These are phyloP conservation scores for Eutrema japonicum DNA, from an alignment of 345 rosid genomes.

Conservation along the genomic window DNA sequence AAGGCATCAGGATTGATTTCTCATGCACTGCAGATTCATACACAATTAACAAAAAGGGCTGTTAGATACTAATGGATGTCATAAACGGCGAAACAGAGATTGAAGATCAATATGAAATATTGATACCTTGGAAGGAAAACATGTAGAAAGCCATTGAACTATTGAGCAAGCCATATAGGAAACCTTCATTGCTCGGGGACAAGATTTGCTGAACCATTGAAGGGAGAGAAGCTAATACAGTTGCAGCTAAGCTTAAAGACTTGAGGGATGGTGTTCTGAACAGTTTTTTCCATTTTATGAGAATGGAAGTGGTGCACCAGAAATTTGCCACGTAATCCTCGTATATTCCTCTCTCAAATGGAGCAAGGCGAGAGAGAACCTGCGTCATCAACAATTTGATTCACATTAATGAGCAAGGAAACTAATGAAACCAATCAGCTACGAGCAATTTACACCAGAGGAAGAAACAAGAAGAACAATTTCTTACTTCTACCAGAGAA, in stretches of 20 bases:
- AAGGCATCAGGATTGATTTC: slow-evolving; percentile 93
- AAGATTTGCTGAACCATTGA: slow-evolving; percentile 88
- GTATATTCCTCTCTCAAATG: slow-evolving; percentile 95
- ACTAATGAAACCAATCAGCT: neutral
- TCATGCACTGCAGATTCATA: slow-evolving; percentile 79
- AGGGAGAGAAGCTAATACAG: slow-evolving; percentile 70
- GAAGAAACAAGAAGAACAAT: slow-evolving; percentile 16
- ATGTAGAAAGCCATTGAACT: slow-evolving; percentile 84
- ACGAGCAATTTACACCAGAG: slow-evolving; percentile 17
- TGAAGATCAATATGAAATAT: neutral
- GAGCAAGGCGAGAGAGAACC: slow-evolving; percentile 93
- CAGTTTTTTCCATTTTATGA: slow-evolving; percentile 86
- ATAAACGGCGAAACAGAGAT: neutral
- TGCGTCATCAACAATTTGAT: slow-evolving; percentile 41
- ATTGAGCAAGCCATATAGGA: slow-evolving; percentile 76
- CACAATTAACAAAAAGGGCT: neutral
- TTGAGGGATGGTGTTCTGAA: slow-evolving; percentile 63
- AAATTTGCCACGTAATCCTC: slow-evolving; percentile 98
- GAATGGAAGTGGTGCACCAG: slow-evolving; percentile 84
- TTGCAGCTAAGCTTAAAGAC: slow-evolving; percentile 64
- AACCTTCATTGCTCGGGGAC: slow-evolving; percentile 79
- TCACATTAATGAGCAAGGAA: neutral
- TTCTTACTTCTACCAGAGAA: neutral
- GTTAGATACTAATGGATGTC: slow-evolving; percentile 10
- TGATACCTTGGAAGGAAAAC: slow-evolving; percentile 86